Conservation (phyloP, 2,329 filamentous ascomycete species). For the Penicillium sp. region DNA sequence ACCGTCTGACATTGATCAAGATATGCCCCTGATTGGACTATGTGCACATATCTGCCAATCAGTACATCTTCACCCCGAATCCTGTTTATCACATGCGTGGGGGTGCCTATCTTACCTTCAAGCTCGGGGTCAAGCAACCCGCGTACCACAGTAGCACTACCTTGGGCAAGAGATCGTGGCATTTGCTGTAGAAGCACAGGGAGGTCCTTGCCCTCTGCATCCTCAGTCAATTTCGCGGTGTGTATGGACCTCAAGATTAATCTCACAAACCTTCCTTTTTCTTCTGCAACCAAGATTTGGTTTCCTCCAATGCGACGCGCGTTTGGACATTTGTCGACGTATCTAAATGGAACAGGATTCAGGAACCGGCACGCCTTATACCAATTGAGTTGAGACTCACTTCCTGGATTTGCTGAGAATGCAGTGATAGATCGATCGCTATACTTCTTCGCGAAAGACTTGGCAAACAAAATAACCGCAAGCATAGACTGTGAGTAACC, state of each 20-base stretch:
- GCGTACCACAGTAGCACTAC: conserved; percentile 22
- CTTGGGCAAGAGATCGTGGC: conserved; percentile 24
- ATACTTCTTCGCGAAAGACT: conserved; percentile 19
- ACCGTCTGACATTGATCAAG: conserved; percentile 25
- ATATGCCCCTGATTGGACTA: conserved; percentile 26
- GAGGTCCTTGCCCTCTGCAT: conserved; percentile 20
- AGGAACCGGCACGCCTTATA: not conserved
- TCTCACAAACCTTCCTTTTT: conserved; percentile 23
- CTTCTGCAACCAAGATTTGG: conserved; percentile 23
- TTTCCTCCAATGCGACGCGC: conserved; percentile 19
- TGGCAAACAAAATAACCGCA: conserved; percentile 27
- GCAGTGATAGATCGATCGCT: conserved; percentile 13
- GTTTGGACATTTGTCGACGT: conserved; percentile 24
- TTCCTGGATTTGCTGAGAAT: conserved; percentile 29
- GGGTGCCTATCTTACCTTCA: conserved; percentile 16
- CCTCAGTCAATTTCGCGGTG: not conserved
- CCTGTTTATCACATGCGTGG: not conserved
- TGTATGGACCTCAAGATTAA: not conserved
- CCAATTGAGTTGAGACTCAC: conserved; percentile 14
- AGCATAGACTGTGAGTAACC: conserved; percentile 28
- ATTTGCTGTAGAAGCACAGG: conserved; percentile 25
- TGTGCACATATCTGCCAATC: not conserved
- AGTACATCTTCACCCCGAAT: not conserved
- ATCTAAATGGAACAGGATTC: conserved; percentile 13
- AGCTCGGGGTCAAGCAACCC: conserved; percentile 27